A percentile compares a stretch with the other conserved stretches of the same genome.
These are phyloP conservation scores for Rhododendron vialii DNA, from an alignment of 148 eudicot genomes.

Conservation along the genomic window DNA sequence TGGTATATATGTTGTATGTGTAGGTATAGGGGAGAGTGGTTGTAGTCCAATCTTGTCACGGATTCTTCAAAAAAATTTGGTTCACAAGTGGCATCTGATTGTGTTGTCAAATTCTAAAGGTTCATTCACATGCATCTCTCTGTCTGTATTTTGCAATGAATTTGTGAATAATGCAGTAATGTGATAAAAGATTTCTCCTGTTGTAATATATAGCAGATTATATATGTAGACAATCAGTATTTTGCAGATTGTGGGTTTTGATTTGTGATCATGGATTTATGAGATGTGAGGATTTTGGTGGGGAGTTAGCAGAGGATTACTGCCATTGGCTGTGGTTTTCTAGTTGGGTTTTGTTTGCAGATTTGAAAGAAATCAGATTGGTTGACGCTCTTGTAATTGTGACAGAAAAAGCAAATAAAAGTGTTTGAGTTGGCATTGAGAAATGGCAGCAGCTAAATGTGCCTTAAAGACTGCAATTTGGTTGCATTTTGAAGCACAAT, in stretches of 20 bases:
- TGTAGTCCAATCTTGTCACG: constrained; percentile 5
- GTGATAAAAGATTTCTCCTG: neutral
- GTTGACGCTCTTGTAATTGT: neutral
- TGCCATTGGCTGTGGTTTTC: neutral
- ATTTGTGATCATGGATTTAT: neutral
- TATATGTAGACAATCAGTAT: neutral
- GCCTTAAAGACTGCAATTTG: neutral
- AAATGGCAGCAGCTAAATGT: neutral
- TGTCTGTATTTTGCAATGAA: neutral
- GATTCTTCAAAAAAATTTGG: constrained; percentile 5
- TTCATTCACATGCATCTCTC: neutral
- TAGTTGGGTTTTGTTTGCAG: neutral
- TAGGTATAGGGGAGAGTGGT: neutral
- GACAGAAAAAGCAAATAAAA: neutral
- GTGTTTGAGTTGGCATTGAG: neutral
- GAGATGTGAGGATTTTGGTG: neutral
- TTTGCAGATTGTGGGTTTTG: neutral
- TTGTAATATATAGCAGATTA: neutral
- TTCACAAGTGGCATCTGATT: constrained; percentile 9
- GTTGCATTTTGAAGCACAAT: neutral
- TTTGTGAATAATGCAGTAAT: neutral
- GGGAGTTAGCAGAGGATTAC: neutral
- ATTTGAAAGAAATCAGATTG: neutral
- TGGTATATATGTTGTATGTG: neutral
- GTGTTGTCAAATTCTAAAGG: neutral